Percentiles rank a stretch among this genome's conserved stretches.
Conservation (phyloP, 1,139 yeast genomes). For the Magnusiomyces suaveolens region DNA sequence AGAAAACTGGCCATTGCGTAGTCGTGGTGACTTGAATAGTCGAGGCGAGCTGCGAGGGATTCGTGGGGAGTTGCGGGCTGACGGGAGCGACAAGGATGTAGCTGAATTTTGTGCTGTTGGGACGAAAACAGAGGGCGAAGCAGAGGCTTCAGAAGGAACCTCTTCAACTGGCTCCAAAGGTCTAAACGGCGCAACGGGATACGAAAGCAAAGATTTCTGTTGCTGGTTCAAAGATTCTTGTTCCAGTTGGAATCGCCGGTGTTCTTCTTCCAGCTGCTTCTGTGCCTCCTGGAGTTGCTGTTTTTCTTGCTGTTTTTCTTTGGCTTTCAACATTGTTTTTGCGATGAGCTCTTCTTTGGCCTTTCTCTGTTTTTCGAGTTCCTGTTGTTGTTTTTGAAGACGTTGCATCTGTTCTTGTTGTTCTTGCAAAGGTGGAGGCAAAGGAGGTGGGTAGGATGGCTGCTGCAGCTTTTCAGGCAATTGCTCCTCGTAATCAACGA, state of each 20-base stretch:
- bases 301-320: slow-evolving; percentile 18
- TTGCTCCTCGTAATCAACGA: neutral
- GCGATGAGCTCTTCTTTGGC: neutral
- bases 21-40: neutral
- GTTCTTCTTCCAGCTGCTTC: slow-evolving; percentile 17
- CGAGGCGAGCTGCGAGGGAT: neutral
- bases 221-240: neutral
- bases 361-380: neutral
- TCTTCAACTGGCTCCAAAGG: slow-evolving; percentile 3
- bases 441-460: neutral
- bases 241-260: slow-evolving; percentile 3
- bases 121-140: neutral
- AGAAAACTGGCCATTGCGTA: neutral
- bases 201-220: neutral
- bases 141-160: neutral
- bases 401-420: neutral
- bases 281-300: slow-evolving; percentile 18
- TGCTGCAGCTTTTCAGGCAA: neutral
- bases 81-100: neutral
- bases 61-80: neutral
- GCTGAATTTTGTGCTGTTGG: neutral
- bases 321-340: neutral
- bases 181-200: neutral
- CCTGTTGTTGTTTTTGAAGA: neutral
- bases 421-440: neutral